These are phyloP conservation scores for Flueggea neowawraea DNA, from an alignment of 441 rosid species.

Conservation along the genomic window DNA sequence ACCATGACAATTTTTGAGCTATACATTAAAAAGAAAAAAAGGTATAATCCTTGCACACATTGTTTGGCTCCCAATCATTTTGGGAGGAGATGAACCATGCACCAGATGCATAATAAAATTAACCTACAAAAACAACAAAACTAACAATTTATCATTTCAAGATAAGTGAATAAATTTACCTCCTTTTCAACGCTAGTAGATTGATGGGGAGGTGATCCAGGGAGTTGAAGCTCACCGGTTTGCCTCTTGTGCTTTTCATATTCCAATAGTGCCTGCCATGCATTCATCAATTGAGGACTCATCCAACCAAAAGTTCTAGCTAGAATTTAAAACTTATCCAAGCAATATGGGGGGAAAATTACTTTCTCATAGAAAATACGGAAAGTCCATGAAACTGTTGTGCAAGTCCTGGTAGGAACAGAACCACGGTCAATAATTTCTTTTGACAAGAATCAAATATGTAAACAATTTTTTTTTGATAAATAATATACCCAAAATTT, in stretches of 20 bases:
- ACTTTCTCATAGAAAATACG: slow-evolving; percentile 96
- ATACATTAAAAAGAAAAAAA: too few species aligned
- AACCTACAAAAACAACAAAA: too few species aligned
- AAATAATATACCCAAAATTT: not conserved
- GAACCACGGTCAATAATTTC: slow-evolving; percentile 18
- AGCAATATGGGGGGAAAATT: slow-evolving; percentile 10
- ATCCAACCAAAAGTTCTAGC: slow-evolving; percentile 5
- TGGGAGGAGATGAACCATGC: too few species aligned
- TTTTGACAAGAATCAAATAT: slow-evolving; percentile 7
- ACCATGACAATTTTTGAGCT: too few species aligned
- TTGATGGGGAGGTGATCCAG: slow-evolving; percentile 40
- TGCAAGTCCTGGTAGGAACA: slow-evolving; percentile 72
- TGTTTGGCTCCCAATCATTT: too few species aligned
- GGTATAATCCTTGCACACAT: too few species aligned
- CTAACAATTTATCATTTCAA: too few species aligned
- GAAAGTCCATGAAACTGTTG: slow-evolving; percentile 91
- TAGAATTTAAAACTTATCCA: too few species aligned
- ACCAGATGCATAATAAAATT: too few species aligned
- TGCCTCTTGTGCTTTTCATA: slow-evolving; percentile 62
- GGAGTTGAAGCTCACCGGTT: slow-evolving; percentile 69
- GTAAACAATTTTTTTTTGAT: not conserved
- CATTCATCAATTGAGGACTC: not conserved
- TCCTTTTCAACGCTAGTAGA: slow-evolving; percentile 53
- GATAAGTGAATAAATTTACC: slow-evolving; percentile 30
- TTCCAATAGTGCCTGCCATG: slow-evolving; percentile 72